phyloP scores from a whole-genome alignment of 352 stramenopile species.

The Globisporangium carolinianum region DNA sequence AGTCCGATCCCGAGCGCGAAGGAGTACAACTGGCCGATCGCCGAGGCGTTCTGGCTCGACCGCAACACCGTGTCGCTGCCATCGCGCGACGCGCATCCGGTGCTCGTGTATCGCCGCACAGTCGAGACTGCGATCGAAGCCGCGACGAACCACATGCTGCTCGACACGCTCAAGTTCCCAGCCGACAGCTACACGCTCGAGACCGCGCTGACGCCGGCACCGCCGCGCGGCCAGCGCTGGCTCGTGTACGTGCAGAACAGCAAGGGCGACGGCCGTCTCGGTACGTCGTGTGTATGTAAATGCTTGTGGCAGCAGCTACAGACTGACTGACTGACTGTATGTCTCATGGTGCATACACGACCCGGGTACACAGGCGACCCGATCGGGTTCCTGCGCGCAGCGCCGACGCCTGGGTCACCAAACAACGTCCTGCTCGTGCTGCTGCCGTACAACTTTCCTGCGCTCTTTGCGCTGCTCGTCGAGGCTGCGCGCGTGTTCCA shows the following conservation, averaged over 20 bases:
- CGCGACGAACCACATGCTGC: conserved; percentile 80
- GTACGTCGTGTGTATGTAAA: conserved; percentile 13
- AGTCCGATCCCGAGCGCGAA: conserved; percentile 63
- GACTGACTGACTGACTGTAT: neutral
- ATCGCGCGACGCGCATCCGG: conserved; percentile 69
- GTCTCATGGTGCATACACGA: neutral
- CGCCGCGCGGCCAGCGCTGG: conserved; percentile 72
- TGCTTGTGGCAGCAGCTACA: too few species aligned
- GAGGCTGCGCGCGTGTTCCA: conserved; percentile 79
- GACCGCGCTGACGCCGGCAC: conserved; percentile 39
- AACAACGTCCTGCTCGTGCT: conserved; percentile 63
- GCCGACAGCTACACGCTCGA: conserved; percentile 74
- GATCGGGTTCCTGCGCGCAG: conserved; percentile 68
- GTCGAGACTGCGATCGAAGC: conserved; percentile 76
- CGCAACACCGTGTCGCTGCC: conserved; percentile 70
- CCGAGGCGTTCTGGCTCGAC: conserved; percentile 82
- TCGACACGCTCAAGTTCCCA: conserved; percentile 86
- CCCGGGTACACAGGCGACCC: conserved; percentile 37
- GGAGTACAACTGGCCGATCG: conserved; percentile 79
- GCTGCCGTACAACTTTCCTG: conserved; percentile 86
- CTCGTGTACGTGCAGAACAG: conserved; percentile 77
- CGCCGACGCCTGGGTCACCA: conserved; percentile 15
- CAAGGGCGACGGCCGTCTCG: conserved; percentile 72
- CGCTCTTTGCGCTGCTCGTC: conserved; percentile 75
- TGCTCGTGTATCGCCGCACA: conserved; percentile 56